Conservation (phyloP, 2,329 filamentous ascomycete species). For the Cryphonectria radicalis region DNA sequence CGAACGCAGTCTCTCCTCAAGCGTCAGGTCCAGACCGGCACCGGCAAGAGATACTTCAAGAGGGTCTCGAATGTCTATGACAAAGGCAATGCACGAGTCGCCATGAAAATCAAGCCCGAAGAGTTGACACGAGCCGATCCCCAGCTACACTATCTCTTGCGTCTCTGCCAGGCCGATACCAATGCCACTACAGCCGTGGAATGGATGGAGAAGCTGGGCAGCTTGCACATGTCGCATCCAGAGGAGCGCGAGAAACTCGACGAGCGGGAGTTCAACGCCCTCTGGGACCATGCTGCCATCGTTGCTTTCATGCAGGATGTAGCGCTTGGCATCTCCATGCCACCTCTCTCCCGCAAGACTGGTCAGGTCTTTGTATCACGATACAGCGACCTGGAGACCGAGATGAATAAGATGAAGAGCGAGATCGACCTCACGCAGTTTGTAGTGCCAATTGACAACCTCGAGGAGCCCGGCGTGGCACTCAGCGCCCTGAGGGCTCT, state of each 20-base stretch:
- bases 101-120: conserved; percentile 47
- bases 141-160: conserved; percentile 49
- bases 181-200: conserved; percentile 41
- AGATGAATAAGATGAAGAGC: conserved; percentile 45
- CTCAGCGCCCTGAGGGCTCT: conserved; percentile 42
- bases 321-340: conserved; percentile 40
- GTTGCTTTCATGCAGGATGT: conserved; percentile 46
- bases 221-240: conserved; percentile 42
- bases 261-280: conserved; percentile 40
- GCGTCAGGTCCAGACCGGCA: conserved; percentile 43
- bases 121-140: conserved; percentile 43
- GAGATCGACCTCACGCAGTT: conserved; percentile 46
- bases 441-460: conserved; percentile 46
- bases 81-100: conserved; percentile 43
- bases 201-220: conserved; percentile 47
- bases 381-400: conserved; percentile 40
- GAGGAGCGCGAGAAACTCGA: conserved; percentile 40
- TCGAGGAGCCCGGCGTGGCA: conserved; percentile 46
- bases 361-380: conserved; percentile 43
- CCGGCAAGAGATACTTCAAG: conserved; percentile 48
- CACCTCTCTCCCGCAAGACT: conserved; percentile 45
- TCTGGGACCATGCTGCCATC: conserved; percentile 45
- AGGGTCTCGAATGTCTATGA: conserved; percentile 43
- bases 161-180: conserved; percentile 47
- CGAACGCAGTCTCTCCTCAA: conserved; percentile 46